Conservation (phyloP, 2,329 filamentous ascomycete genomes). For the Colletotrichum caudatum region DNA sequence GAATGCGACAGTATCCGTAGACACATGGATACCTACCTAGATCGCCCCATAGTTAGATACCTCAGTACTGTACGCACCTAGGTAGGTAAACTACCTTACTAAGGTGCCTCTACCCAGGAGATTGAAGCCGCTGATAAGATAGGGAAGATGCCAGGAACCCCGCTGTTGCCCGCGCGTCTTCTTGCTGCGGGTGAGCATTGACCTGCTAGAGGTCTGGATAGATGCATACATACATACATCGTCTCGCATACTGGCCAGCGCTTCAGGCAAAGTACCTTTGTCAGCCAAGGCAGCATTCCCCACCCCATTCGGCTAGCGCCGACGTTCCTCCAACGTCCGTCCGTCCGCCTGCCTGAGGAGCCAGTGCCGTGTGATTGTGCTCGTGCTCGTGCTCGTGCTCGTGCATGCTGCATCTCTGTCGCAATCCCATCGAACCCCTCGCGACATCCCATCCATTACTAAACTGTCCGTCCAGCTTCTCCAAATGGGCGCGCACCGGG, state of each 20-base stretch:
- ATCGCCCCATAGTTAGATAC: too few relatives aligned
- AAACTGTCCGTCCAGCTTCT: constrained; percentile 27
- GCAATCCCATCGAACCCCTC: constrained; percentile 34
- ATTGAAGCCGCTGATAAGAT: constrained; percentile 2
- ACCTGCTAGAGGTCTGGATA: neutral
- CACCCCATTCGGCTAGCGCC: constrained; percentile 25
- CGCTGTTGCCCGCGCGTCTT: constrained; percentile 15
- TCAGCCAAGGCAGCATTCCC: neutral
- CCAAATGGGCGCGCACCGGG: constrained; percentile 25
- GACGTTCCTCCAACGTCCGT: constrained; percentile 22
- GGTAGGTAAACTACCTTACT: too few relatives aligned
- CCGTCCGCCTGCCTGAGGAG: neutral
- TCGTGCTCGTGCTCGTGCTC: neutral
- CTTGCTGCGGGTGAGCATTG: constrained; percentile 11
- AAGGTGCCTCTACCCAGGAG: neutral
- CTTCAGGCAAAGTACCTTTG: neutral
- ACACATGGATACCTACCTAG: too few relatives aligned
- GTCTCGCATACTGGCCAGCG: rapidly evolving
- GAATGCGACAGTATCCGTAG: constrained; percentile 34
- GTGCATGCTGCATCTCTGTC: constrained; percentile 30
- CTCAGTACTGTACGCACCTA: too few relatives aligned
- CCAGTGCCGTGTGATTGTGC: constrained; percentile 9
- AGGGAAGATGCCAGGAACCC: constrained; percentile 4
- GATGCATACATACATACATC: constrained; percentile 5
- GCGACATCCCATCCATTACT: constrained; percentile 29